Percentiles rank a stretch among this genome's conserved stretches.
Conservation (phyloP, 192 early-diverging fungal genomes). For the Mortierella hygrophila region DNA sequence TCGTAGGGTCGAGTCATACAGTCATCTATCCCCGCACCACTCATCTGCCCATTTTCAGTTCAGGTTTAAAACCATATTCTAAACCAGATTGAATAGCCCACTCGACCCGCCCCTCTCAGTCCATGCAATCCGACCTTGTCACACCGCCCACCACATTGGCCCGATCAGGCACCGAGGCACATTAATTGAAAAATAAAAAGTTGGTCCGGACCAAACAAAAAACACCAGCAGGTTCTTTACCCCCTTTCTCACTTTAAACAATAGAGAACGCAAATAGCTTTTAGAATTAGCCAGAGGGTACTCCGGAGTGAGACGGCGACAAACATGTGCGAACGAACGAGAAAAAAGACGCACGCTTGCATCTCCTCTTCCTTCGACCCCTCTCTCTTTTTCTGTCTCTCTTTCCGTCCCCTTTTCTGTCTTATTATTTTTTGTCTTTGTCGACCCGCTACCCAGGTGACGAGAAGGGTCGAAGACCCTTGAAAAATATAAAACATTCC, state of each 20-base stretch:
- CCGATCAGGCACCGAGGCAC: conserved; percentile 1
- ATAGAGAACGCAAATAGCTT: conserved; percentile 6
- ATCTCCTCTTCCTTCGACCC: neutral
- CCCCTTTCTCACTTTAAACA: neutral
- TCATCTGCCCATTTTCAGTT: neutral
- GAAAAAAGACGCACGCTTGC: conserved; percentile 1
- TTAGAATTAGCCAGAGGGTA: conserved; percentile 1
- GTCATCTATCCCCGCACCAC: neutral
- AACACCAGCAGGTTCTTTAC: neutral
- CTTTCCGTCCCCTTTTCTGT: neutral
- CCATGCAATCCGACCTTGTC: neutral
- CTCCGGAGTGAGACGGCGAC: neutral
- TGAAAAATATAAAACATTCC: neutral
- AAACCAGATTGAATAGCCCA: neutral
- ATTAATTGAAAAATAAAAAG: neutral
- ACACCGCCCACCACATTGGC: conserved; percentile 11
- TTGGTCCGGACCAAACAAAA: conserved; percentile 1
- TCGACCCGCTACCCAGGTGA: neutral
- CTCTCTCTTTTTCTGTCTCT: neutral
- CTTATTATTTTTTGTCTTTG: neutral
- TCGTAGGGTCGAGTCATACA: neutral
- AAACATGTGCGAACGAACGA: conserved; percentile 7
- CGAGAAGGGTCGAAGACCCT: neutral
- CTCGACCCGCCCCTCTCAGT: too few relatives aligned
- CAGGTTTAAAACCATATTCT: neutral